These are phyloP conservation scores for Byssothecium circinans DNA, from an alignment of 2,329 filamentous ascomycete species.

Conservation along the genomic window DNA sequence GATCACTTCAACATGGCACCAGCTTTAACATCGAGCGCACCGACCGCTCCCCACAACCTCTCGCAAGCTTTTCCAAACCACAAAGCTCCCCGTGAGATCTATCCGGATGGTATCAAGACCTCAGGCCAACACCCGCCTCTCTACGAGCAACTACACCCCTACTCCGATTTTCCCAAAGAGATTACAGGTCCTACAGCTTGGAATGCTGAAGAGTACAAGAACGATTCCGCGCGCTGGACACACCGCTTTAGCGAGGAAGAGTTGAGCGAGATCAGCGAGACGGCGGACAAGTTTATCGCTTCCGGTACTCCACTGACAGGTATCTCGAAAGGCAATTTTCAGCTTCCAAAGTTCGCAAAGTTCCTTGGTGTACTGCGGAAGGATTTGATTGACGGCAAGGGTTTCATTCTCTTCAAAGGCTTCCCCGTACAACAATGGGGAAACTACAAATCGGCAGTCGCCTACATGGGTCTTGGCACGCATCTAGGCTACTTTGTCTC, in stretches of 20 bases:
- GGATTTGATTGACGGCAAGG: constrained; percentile 79
- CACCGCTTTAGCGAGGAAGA: constrained; percentile 69
- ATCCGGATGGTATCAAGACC: constrained; percentile 68
- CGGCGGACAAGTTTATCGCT: constrained; percentile 70
- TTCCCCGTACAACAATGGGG: constrained; percentile 78
- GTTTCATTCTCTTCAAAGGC: constrained; percentile 86
- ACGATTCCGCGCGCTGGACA: constrained; percentile 69
- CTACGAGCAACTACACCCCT: constrained; percentile 66
- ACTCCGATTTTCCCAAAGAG: constrained; percentile 68
- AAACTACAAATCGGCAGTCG: constrained; percentile 76
- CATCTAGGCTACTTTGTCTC: constrained; percentile 86
- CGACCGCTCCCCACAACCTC: constrained; percentile 43
- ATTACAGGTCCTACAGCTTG: constrained; percentile 75
- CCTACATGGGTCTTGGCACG: constrained; percentile 84
- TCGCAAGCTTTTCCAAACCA: constrained; percentile 29
- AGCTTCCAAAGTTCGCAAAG: constrained; percentile 58
- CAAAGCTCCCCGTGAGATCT: constrained; percentile 51
- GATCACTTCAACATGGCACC: constrained; percentile 40
- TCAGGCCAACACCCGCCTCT: constrained; percentile 73
- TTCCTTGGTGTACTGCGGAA: constrained; percentile 60
- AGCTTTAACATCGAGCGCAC: constrained; percentile 42
- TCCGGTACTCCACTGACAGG: constrained; percentile 69
- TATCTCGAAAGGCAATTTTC: constrained; percentile 68
- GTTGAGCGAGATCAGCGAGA: constrained; percentile 65
- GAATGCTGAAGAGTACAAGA: constrained; percentile 65